phyloP scores from a whole-genome alignment of 2,329 filamentous ascomycete species.

The Aspergillus latus region DNA sequence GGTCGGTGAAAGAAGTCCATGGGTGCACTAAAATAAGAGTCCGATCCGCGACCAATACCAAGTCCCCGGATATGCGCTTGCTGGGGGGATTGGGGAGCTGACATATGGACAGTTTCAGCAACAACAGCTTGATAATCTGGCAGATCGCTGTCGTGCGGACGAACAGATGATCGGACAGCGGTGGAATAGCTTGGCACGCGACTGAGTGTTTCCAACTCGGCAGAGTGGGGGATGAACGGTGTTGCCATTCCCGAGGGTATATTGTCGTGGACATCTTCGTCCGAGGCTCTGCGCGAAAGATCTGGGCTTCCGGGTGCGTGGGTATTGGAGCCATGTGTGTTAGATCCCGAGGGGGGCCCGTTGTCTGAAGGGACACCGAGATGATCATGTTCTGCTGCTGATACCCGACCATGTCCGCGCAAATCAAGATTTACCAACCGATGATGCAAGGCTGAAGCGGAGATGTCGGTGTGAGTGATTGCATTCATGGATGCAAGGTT shows the following conservation, averaged over 20 bases:
- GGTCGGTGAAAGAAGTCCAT: slow-evolving; percentile 20
- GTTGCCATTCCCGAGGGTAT: slow-evolving; percentile 42
- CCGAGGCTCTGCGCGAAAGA: slow-evolving; percentile 48
- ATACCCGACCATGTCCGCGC: slow-evolving; percentile 23
- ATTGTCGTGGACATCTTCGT: slow-evolving; percentile 49
- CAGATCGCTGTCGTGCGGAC: slow-evolving; percentile 53
- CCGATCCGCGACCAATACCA: slow-evolving; percentile 34
- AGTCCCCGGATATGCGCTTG: slow-evolving; percentile 40
- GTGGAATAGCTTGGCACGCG: slow-evolving; percentile 78
- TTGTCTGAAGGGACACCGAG: slow-evolving; percentile 33
- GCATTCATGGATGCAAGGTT: slow-evolving; percentile 66
- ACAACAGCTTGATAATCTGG: slow-evolving; percentile 67
- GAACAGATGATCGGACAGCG: slow-evolving; percentile 65
- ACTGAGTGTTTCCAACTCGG: slow-evolving; percentile 64
- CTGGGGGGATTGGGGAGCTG: slow-evolving; percentile 38
- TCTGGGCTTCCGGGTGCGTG: slow-evolving; percentile 34
- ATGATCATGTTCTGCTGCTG: slow-evolving; percentile 26
- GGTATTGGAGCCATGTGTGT: slow-evolving; percentile 26
- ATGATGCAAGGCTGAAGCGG: slow-evolving; percentile 66
- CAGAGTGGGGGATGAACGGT: slow-evolving; percentile 45
- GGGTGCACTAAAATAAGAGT: slow-evolving; percentile 24
- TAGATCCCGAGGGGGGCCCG: slow-evolving; percentile 31
- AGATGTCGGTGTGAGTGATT: slow-evolving; percentile 54
- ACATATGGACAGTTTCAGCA: slow-evolving; percentile 27
- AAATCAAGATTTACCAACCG: slow-evolving; percentile 59